Evolutionary conservation across 805 yeast genomes (phyloP), one percentile per base, ranked within the genome.

Genomic region (Ogataea sp.): DNA sequence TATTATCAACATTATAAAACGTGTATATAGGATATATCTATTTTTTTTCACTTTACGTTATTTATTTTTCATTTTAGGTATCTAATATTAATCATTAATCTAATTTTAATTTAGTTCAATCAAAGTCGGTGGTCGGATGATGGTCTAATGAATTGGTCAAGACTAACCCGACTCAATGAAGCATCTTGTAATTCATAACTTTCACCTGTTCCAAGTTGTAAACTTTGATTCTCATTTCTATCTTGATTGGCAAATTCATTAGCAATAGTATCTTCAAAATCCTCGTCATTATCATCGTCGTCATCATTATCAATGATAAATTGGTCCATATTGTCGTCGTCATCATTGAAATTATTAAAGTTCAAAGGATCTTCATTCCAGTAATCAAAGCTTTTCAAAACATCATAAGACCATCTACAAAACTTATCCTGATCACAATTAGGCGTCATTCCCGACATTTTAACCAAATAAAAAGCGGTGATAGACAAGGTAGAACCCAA

Each of bases 401-500:
- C 21, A n/a, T 42, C 45, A 34, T 50, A 50, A 6, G 51, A 48
- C 54, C 54, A 52, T 26, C 88, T 74, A 52, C 83, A 80, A 47
- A 74, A 77, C 38, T 71, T 67, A 35, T 50, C 53, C 17, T 61
- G 56, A 4, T 31, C 20, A 5, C 6, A 70, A 70, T 34, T 65
- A 60, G 37, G 73, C 53, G 20, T 95, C 93, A 57, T 86, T 61
- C 43, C 55, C 42, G 70, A 71, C 51, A 81, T 75, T 55, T 78
- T 80, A 39, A 86, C 78, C 49, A 79, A 73, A 44, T 73, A 70
- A 60, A 86, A 89, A 25, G 84, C 79, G 14, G 73, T 58, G 43
- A 80, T 71, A 0, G 95, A 78, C 41, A 93, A 67, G n/a, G 78
- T 72, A 2, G 96, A 90, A 18, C 98, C 98, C n/a, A 86, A 90